These are phyloP conservation scores for Carex pumila DNA, from an alignment of 176 grass and related monocot species.

Conservation along the genomic window DNA sequence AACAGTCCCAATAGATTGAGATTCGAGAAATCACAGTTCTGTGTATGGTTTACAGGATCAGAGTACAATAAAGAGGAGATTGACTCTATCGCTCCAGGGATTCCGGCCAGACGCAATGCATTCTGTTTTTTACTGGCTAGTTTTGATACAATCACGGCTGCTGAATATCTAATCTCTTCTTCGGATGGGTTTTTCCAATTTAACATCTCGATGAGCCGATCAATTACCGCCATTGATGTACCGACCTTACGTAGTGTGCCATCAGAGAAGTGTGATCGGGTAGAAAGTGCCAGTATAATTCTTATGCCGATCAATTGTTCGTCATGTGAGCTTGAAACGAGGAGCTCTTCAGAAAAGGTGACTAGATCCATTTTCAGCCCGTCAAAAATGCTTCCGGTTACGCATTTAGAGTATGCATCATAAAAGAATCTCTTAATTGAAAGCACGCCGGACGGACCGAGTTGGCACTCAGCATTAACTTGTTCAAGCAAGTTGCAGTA, in stretches of 20 bases:
- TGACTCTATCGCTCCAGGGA: constrained; percentile 49
- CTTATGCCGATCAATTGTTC: constrained; percentile 54
- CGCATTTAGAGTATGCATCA: constrained; percentile 58
- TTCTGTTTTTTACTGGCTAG: constrained; percentile 59
- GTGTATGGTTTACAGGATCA: neutral
- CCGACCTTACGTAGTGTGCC: constrained; percentile 36
- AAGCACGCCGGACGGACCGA: constrained; percentile 35
- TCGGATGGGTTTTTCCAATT: constrained; percentile 41
- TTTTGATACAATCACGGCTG: constrained; percentile 54
- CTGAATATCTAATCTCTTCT: constrained; percentile 27
- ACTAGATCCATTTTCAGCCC: constrained; percentile 65
- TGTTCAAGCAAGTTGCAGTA: constrained; percentile 37
- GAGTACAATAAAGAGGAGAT: constrained; percentile 49
- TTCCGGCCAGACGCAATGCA: constrained; percentile 40
- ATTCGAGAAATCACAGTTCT: constrained; percentile 22
- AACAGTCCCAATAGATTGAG: constrained; percentile 63
- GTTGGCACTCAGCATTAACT: constrained; percentile 48
- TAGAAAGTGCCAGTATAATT: constrained; percentile 39
- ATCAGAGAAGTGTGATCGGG: constrained; percentile 22
- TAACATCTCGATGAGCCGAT: constrained; percentile 61
- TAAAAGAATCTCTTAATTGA: constrained; percentile 69
- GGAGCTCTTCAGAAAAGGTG: constrained; percentile 56
- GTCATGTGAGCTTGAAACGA: constrained; percentile 37
- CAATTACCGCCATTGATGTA: constrained; percentile 30
- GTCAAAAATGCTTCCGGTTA: constrained; percentile 63